A percentile compares a stretch with the other conserved stretches of the same genome.
Evolutionary conservation across 441 rosid species (phyloP).

Genomic region (Arabidopsis lyrata): DNA sequence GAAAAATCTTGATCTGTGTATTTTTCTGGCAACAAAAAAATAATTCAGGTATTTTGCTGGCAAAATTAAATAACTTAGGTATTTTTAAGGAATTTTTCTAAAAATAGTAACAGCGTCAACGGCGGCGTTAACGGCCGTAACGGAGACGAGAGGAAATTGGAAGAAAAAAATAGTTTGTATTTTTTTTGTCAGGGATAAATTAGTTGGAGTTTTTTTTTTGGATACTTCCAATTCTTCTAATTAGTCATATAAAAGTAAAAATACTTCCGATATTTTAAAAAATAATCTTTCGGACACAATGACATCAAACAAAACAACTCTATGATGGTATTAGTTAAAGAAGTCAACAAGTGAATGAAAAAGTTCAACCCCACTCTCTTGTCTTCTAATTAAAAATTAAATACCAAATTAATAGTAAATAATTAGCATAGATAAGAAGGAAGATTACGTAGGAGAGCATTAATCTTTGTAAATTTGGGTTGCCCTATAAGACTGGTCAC

Average conservation of each 20-base stretch:
- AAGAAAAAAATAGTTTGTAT: too few species aligned
- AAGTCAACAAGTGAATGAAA: constrained; percentile 37
- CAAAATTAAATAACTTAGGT: too few species aligned
- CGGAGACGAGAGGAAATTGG: too few species aligned
- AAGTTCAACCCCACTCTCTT: constrained; percentile 34
- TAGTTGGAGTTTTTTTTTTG: too few species aligned
- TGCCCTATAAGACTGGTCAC: constrained; percentile 43
- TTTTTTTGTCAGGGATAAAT: too few species aligned
- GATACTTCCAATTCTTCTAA: too few species aligned
- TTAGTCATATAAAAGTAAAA: neutral
- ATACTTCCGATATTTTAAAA: neutral
- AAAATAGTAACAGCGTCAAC: too few species aligned
- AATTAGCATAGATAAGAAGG: neutral
- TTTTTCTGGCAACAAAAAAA: too few species aligned
- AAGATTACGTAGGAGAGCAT: constrained; percentile 36
- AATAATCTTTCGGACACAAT: constrained; percentile 34
- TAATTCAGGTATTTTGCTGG: too few species aligned
- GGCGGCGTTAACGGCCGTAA: too few species aligned
- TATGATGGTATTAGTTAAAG: constrained; percentile 31
- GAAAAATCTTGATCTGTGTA: too few species aligned
- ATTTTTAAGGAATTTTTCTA: too few species aligned
- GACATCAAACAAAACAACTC: constrained; percentile 42
- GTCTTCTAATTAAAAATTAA: constrained; percentile 13
- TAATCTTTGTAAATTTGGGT: constrained; percentile 27
- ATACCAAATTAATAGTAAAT: constrained; percentile 5